Evolutionary conservation across 164 flowering plant species (phyloP).

Genomic region (Protea cynaroides): DNA sequence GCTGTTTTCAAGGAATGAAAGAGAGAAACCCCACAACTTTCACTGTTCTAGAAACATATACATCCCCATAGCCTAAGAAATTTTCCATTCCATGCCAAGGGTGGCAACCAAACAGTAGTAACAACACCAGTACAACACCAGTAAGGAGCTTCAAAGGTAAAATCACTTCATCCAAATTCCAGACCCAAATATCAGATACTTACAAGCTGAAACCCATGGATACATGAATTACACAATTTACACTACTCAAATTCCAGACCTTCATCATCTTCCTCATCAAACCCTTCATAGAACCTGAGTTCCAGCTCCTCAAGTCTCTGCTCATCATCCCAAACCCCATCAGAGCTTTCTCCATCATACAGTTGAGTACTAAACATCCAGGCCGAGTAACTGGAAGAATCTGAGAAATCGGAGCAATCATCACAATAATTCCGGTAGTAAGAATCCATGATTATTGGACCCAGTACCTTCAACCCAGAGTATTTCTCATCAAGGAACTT

Average conservation of each 20-base stretch:
- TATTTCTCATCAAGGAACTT: too few relatives aligned
- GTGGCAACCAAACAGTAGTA: constrained; percentile 1
- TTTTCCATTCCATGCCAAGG: too few relatives aligned
- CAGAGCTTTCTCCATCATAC: too few relatives aligned
- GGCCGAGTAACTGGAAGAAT: constrained; percentile 32
- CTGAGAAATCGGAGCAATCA: constrained; percentile 25
- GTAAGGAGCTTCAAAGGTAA: neutral
- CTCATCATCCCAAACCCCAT: constrained; percentile 35
- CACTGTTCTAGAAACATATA: too few relatives aligned
- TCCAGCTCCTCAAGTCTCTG: constrained; percentile 40
- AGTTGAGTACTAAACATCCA: constrained; percentile 26
- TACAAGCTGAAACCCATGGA: neutral
- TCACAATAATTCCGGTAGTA: constrained; percentile 33
- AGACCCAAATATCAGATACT: neutral
- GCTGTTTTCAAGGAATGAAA: too few relatives aligned
- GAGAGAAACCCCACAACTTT: too few relatives aligned
- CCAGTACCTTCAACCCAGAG: constrained; percentile 6
- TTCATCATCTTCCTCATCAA: constrained; percentile 1
- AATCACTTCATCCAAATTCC: neutral
- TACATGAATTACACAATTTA: too few relatives aligned
- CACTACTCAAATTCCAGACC: neutral
- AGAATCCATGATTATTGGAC: constrained; percentile 31
- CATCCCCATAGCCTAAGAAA: too few relatives aligned
- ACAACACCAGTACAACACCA: neutral
- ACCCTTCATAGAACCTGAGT: constrained; percentile 41